These are phyloP conservation scores for Liriodendron chinense DNA, from an alignment of 164 flowering plant genomes.

Conservation along the genomic window DNA sequence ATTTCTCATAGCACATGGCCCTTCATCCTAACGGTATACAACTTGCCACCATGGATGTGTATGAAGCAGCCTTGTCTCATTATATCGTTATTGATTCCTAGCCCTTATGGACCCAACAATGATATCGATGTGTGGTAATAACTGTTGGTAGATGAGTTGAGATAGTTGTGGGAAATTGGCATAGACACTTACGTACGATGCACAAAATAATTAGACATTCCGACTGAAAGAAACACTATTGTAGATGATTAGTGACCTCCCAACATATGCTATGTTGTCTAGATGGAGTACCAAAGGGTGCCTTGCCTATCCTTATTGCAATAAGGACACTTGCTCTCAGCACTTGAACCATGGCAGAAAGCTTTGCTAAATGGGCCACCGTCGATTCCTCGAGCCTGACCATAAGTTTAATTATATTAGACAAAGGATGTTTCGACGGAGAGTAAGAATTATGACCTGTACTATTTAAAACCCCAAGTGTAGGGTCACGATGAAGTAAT, in stretches of 20 bases:
- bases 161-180: too few relatives aligned
- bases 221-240: constrained; percentile 12
- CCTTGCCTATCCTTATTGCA: constrained; percentile 19
- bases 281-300: constrained; percentile 18
- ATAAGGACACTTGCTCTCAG: neutral
- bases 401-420: constrained; percentile 3
- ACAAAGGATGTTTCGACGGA: constrained; percentile 10
- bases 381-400: neutral
- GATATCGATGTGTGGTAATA: too few relatives aligned
- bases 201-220: too few relatives aligned
- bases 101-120: constrained; percentile 7
- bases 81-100: constrained; percentile 19
- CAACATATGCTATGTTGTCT: constrained; percentile 19
- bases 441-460: neutral
- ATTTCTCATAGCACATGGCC: too few relatives aligned
- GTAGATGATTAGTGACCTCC: constrained; percentile 33
- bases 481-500: too few relatives aligned
- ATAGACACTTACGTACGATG: constrained; percentile 17
- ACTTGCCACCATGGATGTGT: too few relatives aligned
- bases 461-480: too few relatives aligned
- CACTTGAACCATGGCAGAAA: constrained; percentile 5
- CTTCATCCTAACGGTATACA: too few relatives aligned
- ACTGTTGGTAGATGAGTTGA: too few relatives aligned
- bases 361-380: too few relatives aligned
- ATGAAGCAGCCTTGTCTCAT: too few relatives aligned